Conservation (phyloP, 768 basidiomycete species). For the Russula compacta region DNA sequence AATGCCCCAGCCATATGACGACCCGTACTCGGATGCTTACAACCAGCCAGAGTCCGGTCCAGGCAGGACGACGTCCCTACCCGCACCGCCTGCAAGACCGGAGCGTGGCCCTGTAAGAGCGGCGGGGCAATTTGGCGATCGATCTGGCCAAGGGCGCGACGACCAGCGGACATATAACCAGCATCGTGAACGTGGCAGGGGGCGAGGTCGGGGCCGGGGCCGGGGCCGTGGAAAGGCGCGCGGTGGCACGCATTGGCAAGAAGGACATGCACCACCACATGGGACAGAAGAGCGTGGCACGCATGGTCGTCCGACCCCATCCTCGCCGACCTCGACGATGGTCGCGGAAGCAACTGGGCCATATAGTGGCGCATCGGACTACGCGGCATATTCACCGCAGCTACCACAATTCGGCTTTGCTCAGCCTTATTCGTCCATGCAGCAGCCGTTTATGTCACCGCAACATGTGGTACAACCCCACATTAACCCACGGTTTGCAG, state of each 20-base stretch:
- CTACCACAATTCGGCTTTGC: conserved; percentile 10
- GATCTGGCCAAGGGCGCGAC: conserved; percentile 24
- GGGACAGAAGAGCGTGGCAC: conserved; percentile 28
- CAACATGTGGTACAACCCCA: conserved; percentile 58
- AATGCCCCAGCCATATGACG: conserved; percentile 65
- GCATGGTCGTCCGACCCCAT: conserved; percentile 24
- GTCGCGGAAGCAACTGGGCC: conserved; percentile 41
- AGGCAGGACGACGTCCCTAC: not conserved
- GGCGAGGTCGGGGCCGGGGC: conserved; percentile 25
- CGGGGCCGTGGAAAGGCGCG: conserved; percentile 16
- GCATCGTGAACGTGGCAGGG: conserved; percentile 12
- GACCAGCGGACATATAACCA: conserved; percentile 24
- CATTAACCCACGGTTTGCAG: conserved; percentile 75
- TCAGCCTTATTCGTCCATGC: conserved; percentile 11
- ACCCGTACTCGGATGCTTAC: conserved; percentile 47
- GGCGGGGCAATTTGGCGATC: conserved; percentile 27
- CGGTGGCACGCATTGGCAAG: not conserved
- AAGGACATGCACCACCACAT: conserved; percentile 8
- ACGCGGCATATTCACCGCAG: conserved; percentile 8
- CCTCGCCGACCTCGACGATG: conserved; percentile 39
- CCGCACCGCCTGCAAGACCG: not conserved
- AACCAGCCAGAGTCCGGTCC: conserved; percentile 15
- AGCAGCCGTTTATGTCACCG: not conserved
- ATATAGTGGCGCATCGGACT: conserved; percentile 18
- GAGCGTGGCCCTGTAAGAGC: conserved; percentile 9